Evolutionary conservation across 176 grass and related monocot species (phyloP), one percentile per base, ranked within the genome.

Genomic region (Ensete ventricosum): DNA sequence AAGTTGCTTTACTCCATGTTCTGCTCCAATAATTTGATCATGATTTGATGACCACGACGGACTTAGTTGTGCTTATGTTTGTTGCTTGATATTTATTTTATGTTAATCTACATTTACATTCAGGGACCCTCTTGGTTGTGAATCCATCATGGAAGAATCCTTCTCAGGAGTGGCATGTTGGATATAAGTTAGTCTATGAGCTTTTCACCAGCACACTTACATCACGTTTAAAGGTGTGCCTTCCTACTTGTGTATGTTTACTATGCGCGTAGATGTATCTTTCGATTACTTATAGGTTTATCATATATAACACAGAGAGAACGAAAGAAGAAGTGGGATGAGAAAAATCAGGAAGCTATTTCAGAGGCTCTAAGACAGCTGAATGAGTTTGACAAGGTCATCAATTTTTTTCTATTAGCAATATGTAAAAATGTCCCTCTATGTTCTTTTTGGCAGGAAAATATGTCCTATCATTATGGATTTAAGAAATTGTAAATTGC

Each of bases 341-440:
- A 91, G 86, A 80, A 87, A 76, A 93, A 93, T 82, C 94, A 98
- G 71, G 90, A 91, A 89, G 90, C 94, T 85, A 98, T 98, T 83
- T 91, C 94, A 2, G 65, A 83, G 77, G 86, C 88, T 82, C 77
- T 98, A 68, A 93, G 82, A 64, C 78, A 93, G 52, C 78, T 98
- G 66, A 98, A 91, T 87, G 90, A 98, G 71, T 98, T 93, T 87
- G 94, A 98, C 83, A 98, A 98, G 94, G 94, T 90, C 74, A 29
- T 65, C 54, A 51, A 12, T 78, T 23, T 52, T 52, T 34, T 60
- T 34, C 26, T 63, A 2, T 24, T 34, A 23, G 5, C 68, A 71
- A 50, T 51, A n/a, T 34, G 25, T 4, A 67, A 11, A 29, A 34
- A 14, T 34, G 43, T 24, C 26, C 4, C 11, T 11, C 12, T 65